Evolutionary conservation across 2,329 filamentous ascomycete species (phyloP), one percentile per base, ranked within the genome.

Genomic region (Madurella fahalii): DNA sequence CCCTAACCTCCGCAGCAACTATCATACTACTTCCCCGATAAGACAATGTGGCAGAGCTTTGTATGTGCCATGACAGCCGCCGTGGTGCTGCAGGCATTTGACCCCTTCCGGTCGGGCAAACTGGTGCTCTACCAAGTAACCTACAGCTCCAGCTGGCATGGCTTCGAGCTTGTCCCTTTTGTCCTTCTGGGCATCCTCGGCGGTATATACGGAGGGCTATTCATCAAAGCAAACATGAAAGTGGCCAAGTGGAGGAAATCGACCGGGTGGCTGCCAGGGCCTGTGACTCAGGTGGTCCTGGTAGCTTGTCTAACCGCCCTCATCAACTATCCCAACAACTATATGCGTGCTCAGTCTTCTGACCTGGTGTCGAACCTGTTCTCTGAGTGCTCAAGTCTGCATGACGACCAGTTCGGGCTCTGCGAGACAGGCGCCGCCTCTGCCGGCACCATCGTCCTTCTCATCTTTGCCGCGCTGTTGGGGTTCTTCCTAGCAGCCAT

Each of bases 1-100:
- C 17, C 9, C 51, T 51, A 44, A 64, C 53, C 12, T 7, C 31
- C 4, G n/a, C 56, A 89, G 82, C 90, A 95, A 80, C 77, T 97
- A 2, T 95, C 91, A 1, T 97, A 96, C 70, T 97, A 96, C 71
- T 97, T 97, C 64, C 93, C 94, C 0, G 93, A 97, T 72, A 97
- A 97, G 72, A 97, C 94, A 9, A 97, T 99, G 94, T 99, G 94
- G 94, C 94, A 96, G 70, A 96, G 91, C 65, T 99, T 99, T 67
- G 94, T 99, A 40, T 97, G 94, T 65, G 94, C 94, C 68, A 97
- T 97, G 92, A 90, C 95, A n/a, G 94, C 92, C 15, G 93, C 94
- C 16, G 90, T 97, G 39, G 90, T 91, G 13, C 78, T 99, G 4
- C 93, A 97, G 70, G 90, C 90, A 5, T 82, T 96, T 58, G 94